These are phyloP conservation scores for Blastomyces silverae DNA, from an alignment of 2,329 filamentous ascomycete species.

Conservation along the genomic window DNA sequence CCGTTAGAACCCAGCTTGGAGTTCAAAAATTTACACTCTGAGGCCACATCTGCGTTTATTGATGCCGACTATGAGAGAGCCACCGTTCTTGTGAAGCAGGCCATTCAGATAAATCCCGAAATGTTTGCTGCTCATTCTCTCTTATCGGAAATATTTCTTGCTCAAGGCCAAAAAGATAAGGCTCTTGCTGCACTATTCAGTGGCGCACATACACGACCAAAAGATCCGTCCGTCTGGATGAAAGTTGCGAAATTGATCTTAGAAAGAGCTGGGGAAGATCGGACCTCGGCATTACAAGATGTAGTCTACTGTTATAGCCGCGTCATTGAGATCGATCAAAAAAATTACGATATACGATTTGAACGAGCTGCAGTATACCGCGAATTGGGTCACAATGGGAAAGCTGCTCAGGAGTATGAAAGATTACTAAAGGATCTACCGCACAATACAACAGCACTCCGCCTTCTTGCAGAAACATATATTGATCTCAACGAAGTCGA, in stretches of 20 bases:
- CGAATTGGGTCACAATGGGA: conserved; percentile 43
- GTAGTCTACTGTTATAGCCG: conserved; percentile 50
- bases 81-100: conserved; percentile 40
- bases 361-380: conserved; percentile 52
- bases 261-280: conserved; percentile 43
- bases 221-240: conserved; percentile 52
- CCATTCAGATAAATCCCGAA: conserved; percentile 54
- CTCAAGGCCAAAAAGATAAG: conserved; percentile 51
- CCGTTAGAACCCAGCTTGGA: conserved; percentile 44
- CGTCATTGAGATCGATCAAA: conserved; percentile 48
- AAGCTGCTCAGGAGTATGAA: conserved; percentile 48
- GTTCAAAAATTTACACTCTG: conserved; percentile 44
- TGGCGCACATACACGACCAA: conserved; percentile 52
- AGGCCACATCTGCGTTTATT: conserved; percentile 45
- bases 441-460: conserved; percentile 49
- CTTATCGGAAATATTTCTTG: conserved; percentile 53
- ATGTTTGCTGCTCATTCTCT: conserved; percentile 56
- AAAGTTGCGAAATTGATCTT: conserved; percentile 51
- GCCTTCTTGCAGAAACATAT: conserved; percentile 52
- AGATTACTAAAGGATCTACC: conserved; percentile 50
- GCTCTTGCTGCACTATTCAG: conserved; percentile 51
- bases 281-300: conserved; percentile 40
- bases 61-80: conserved; percentile 43
- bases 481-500: conserved; percentile 46
- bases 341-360: conserved; percentile 49